Evolutionary conservation across 2,329 filamentous ascomycete genomes (phyloP), one percentile per base, ranked within the genome.

Genomic region (Orbilia blumenaviensis): DNA sequence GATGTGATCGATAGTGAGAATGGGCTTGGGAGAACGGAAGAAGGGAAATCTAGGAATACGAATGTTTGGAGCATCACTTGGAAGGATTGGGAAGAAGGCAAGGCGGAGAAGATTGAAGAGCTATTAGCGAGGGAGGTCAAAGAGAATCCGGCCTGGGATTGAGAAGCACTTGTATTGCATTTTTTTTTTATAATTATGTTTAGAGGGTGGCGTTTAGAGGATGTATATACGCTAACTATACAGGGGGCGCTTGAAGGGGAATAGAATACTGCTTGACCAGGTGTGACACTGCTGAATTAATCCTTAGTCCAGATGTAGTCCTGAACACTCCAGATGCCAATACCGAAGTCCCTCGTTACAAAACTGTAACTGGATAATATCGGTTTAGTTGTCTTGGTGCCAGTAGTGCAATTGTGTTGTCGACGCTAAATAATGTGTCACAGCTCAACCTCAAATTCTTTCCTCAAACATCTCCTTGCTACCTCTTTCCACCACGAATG

Each of bases 31-130:
- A 62, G 72, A 12, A 18, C 38, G 1, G 72, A 76, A n/a, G 72
- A 76, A 44, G 72, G 72, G n/a, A 69, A 44, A 14, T 62, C 42
- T 12, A 18, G 72, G 27, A 56, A 76, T 63, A 76, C 72, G 7
- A 58, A 63, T 46, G 72, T 76, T n/a, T 76, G 72, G 72, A 76
- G 72, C 27, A 46, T 76, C 23, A 76, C 72, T 14, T 76, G 72
- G 72, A 66, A 76, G 41, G 72, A 76, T 32, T 76, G 72, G 72
- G 72, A 69, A 23, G 50, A 56, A 42, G 72, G 72, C 1, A 38
- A 32, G 25, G 58, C 67, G 12, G 46, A 58, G 23, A 63, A 41
- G 52, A 64, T 69, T 16, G 48, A 68, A 34, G 58, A 18, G 23
- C 16, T 76, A 18, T 34, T 76, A 32, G 64, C 56, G 12, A 48